Evolutionary conservation across 2,329 filamentous ascomycete species (phyloP).

Genomic region (Thermothelomyces thermophilus): DNA sequence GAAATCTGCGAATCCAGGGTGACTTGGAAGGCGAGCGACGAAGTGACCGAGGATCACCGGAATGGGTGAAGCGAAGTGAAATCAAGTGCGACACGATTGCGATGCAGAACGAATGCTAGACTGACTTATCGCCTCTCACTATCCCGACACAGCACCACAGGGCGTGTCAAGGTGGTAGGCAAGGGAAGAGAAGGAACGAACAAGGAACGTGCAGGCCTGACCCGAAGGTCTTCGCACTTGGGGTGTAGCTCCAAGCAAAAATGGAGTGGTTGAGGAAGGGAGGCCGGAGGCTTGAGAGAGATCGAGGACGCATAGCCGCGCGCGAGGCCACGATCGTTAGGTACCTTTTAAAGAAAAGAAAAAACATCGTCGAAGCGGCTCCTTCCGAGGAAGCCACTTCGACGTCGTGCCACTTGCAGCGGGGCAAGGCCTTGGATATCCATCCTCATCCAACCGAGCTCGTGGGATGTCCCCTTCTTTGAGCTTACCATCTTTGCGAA

Average conservation of each 20-base stretch:
- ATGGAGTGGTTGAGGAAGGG: background rate
- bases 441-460: constrained; percentile 20
- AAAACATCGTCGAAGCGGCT: constrained; percentile 8
- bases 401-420: constrained; percentile 11
- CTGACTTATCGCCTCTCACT: background rate
- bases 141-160: constrained; percentile 2
- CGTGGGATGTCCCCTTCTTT: constrained; percentile 8
- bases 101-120: background rate
- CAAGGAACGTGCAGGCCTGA: background rate
- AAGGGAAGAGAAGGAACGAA: background rate
- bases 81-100: background rate
- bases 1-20: background rate
- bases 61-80: background rate
- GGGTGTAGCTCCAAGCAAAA: too few relatives aligned
- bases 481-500: constrained; percentile 5
- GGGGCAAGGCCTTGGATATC: constrained; percentile 1
- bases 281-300: background rate
- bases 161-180: background rate
- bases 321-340: background rate
- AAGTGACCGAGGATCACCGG: background rate
- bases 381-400: constrained; percentile 11
- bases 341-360: constrained; percentile 6
- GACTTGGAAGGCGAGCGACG: background rate
- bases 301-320: constrained; percentile 5
- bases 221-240: constrained; percentile 1